Evolutionary conservation across 2,329 filamentous ascomycete species (phyloP).

Genomic region (Sporothrix phasma): DNA sequence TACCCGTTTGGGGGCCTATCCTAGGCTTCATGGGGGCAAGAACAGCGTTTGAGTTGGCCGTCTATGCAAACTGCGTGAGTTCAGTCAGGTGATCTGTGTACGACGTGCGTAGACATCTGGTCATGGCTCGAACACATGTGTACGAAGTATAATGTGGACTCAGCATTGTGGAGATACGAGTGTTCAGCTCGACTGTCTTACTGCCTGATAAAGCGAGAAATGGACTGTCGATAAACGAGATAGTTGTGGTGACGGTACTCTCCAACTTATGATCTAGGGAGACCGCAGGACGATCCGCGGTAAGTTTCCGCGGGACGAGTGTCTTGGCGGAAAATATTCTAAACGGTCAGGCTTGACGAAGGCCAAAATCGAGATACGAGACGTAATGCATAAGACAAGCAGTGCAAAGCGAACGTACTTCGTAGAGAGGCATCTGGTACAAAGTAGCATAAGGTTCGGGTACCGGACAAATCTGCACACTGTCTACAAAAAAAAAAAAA

Average conservation of each 20-base stretch:
- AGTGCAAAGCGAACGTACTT: background rate
- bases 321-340: background rate
- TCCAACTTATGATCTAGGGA: background rate
- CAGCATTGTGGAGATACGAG: background rate
- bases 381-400: background rate
- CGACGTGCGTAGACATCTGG: too few relatives aligned
- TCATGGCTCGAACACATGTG: too few relatives aligned
- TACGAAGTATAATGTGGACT: background rate
- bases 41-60: background rate
- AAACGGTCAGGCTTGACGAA: too few relatives aligned
- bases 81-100: too few relatives aligned
- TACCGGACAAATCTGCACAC: background rate
- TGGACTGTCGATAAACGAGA: too few relatives aligned
- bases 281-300: background rate
- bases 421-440: too few relatives aligned
- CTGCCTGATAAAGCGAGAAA: background rate
- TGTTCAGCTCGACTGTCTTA: background rate
- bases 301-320: background rate
- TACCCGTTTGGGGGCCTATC: slow-evolving; percentile 6
- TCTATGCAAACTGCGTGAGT: too few relatives aligned
- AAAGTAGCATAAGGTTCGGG: too few relatives aligned
- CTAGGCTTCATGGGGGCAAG: too few relatives aligned
- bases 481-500: too few relatives aligned
- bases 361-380: background rate
- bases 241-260: too few relatives aligned